A percentile compares a stretch with the other conserved stretches of the same genome.
Conservation (phyloP, 495 filamentous ascomycete species). For the Niebla homalea region DNA sequence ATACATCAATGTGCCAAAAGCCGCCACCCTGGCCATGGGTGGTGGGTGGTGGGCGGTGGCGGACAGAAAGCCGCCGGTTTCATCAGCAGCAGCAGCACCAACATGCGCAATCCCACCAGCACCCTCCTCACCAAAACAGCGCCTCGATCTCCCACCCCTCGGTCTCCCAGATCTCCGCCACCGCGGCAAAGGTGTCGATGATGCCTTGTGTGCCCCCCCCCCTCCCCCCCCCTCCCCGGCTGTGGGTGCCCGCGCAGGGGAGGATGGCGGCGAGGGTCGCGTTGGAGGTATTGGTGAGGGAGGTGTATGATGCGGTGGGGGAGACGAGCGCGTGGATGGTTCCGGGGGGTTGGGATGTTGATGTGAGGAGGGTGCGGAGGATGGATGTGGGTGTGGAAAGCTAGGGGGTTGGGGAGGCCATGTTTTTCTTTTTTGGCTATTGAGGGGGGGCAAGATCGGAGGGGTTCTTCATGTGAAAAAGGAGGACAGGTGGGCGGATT, state of each 20-base stretch:
- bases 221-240: constrained; percentile 6
- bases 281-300: constrained; percentile 15
- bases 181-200: constrained; percentile 13
- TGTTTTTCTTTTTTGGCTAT: too few species aligned
- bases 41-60: too few species aligned
- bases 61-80: too few species aligned
- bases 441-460: too few species aligned
- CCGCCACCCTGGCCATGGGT: too few species aligned
- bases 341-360: not conserved
- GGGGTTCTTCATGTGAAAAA: too few species aligned
- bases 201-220: constrained; percentile 10
- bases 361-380: constrained; percentile 1
- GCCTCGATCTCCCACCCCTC: constrained; percentile 10
- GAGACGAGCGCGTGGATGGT: constrained; percentile 3
- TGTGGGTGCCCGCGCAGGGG: constrained; percentile 14
- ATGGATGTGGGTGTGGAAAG: not conserved
- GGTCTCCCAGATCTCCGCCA: constrained; percentile 6
- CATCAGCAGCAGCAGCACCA: too few species aligned
- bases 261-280: constrained; percentile 10
- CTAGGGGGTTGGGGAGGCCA: too few species aligned
- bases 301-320: constrained; percentile 11
- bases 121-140: constrained; percentile 1
- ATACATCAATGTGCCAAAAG: constrained; percentile 12
- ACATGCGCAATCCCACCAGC: too few species aligned
- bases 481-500: too few species aligned